Evolutionary conservation across 306 rosid genomes (phyloP), one percentile per base, ranked within the genome.

Genomic region (Datisca glomerata): DNA sequence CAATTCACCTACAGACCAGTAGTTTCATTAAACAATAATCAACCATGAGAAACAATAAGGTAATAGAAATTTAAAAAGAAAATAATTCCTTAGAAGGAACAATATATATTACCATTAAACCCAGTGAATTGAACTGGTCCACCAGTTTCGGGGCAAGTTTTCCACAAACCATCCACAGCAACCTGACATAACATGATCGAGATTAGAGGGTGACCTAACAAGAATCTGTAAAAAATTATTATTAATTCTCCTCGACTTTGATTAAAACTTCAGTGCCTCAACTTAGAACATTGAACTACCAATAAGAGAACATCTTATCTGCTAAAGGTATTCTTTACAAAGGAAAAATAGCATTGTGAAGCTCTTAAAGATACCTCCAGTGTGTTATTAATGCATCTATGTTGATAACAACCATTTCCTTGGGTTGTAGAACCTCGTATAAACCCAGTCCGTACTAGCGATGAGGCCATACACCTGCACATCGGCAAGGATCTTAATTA

Each of bases 321-420:
- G 36, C 9, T 31, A 3, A 31, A 8, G n/a, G 35, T 56, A 59
- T 12, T 21, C 19, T 13, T 38, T 23, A 42, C 43, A 43, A 7
- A 19, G 6, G 20, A 53, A 44, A 2, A 20, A 12, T 6, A 49
- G 20, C 34, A 49, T 22, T n/a, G 12, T 29, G 43, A 52, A 48
- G 60, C 47, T n/a, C 31, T 24, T 43, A 45, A 52, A 10, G 39
- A 53, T 66, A 87, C 96, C 93, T 82, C 93, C 43, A 87, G 70
- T 41, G 82, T 66, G 47, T 67, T 79, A 57, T 74, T 87, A 54
- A 66, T 62, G 51, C 96, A 87, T 54, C 82, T 63, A 56, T 87
- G 94, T 67, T 79, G 93, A 79, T 87, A 87, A 69, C 94, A 87
- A 45, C 96, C 96, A 67, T 87, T 87, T 57, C 93, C 96, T 56